Evolutionary conservation across 371 early-diverging fungal genomes (phyloP), one percentile per base, ranked within the genome.

Genomic region (Batkoa obscura): DNA sequence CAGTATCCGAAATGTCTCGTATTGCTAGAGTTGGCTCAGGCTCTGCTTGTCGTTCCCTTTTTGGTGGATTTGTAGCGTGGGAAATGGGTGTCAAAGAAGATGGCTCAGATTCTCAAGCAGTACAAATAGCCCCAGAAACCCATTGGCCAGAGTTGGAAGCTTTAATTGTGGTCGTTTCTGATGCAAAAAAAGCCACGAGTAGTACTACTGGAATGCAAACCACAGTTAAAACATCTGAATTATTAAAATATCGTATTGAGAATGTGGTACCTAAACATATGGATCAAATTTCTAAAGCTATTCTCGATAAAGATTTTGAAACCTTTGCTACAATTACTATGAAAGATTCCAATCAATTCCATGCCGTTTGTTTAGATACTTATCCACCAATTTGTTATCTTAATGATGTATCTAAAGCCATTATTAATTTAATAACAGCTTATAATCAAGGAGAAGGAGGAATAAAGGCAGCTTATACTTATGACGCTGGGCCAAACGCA

Each of bases 301-400:
- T 99, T 57, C 61, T 66, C 8, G 67, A 68, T n/a, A 75, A 80
- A 58, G 89, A 97, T 66, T 98, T 95, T 70, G 74, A 82, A 56
- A 57, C 69, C 1, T 94, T 99, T 70, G 98, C 93, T 43, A 81
- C 86, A 62, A 58, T 94, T 51, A 94, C 96, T 58, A 99, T 99
- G 96, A 73, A 73, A 59, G 99, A 99, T 66, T 91, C 94, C 35
- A 99, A 98, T 77, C 91, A 92, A 68, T 95, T 99, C 85, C 99
- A 99, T 66, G 90, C 97, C 49, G 86, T 90, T 37, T 90, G 89
- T 64, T 74, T 86, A 48, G 95, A 84, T 68, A 93, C 94, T 45
- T 93, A 69, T 70, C 98, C 87, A 56, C 96, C 91, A 36, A 89
- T 94, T 61, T 84, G 86, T 56, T 97, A 98, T 68, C 65, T 95